phyloP scores from a whole-genome alignment of 768 basidiomycete species.

The Epithele typhae region DNA sequence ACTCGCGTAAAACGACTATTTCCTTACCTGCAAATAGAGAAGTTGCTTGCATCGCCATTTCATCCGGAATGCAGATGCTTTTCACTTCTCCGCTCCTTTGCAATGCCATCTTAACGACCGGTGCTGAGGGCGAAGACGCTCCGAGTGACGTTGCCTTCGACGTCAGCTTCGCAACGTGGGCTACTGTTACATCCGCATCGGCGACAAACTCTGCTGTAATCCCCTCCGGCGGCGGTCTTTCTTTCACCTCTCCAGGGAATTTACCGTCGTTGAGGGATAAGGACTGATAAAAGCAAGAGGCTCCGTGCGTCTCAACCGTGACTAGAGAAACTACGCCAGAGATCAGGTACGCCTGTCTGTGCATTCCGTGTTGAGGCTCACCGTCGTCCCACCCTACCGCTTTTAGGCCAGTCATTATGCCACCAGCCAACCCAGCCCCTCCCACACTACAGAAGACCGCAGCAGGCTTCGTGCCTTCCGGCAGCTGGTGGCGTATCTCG shows the following conservation, averaged over 20 bases:
- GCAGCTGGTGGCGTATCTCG: constrained; percentile 57
- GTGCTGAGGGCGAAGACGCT: constrained; percentile 59
- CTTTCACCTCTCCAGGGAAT: constrained; percentile 33
- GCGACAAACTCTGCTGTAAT: constrained; percentile 38
- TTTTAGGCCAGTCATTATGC: constrained; percentile 65
- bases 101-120: constrained; percentile 62
- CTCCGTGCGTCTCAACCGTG: constrained; percentile 65
- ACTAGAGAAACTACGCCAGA: constrained; percentile 71
- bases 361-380: constrained; percentile 22
- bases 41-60: constrained; percentile 61
- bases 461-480: constrained; percentile 42
- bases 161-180: constrained; percentile 51
- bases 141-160: constrained; percentile 71
- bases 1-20: not conserved
- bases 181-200: constrained; percentile 46
- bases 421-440: constrained; percentile 68
- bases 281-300: constrained; percentile 71
- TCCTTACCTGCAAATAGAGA: constrained; percentile 53
- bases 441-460: constrained; percentile 79
- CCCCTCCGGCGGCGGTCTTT: constrained; percentile 32
- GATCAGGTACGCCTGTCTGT: too few relatives aligned
- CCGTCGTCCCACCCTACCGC: constrained; percentile 66
- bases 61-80: constrained; percentile 63
- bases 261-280: constrained; percentile 48
- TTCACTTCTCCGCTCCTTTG: constrained; percentile 51